Conservation (phyloP, 2,329 filamentous ascomycete species). For the Canariomyces notabilis region DNA sequence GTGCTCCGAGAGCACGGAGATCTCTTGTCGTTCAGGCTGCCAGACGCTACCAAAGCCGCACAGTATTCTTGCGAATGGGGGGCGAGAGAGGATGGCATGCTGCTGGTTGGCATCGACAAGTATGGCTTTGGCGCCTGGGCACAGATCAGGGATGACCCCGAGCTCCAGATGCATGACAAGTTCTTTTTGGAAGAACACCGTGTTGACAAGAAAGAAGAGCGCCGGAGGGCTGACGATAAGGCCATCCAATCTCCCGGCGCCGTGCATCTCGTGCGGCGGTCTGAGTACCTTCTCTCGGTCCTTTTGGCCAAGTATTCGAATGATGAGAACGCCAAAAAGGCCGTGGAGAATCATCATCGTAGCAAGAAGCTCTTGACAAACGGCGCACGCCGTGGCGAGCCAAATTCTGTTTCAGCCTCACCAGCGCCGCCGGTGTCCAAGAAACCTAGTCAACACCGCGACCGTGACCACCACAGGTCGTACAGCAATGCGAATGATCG, state of each 20-base stretch:
- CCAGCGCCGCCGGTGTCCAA: slow-evolving; percentile 56
- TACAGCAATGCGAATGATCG: slow-evolving; percentile 49
- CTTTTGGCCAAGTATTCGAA: slow-evolving; percentile 78
- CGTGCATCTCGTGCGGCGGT: slow-evolving; percentile 89
- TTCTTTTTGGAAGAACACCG: slow-evolving; percentile 96
- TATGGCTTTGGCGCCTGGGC: slow-evolving; percentile 96
- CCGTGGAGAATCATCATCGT: slow-evolving; percentile 87
- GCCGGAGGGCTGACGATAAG: slow-evolving; percentile 71
- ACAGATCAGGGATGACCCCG: slow-evolving; percentile 85
- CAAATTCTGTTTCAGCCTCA: slow-evolving; percentile 62
- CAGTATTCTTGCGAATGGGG: slow-evolving; percentile 92
- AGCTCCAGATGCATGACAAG: slow-evolving; percentile 81
- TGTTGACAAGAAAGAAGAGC: slow-evolving; percentile 95
- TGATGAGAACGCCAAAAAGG: slow-evolving; percentile 69
- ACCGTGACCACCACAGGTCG: slow-evolving; percentile 47
- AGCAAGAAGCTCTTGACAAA: slow-evolving; percentile 78
- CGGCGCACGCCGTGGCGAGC: slow-evolving; percentile 55
- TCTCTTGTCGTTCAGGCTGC: slow-evolving; percentile 74
- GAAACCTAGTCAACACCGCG: slow-evolving; percentile 42
- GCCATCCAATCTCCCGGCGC: slow-evolving; percentile 91
- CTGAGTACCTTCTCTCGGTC: slow-evolving; percentile 93
- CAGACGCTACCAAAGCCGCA: slow-evolving; percentile 86
- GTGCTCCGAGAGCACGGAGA: slow-evolving; percentile 64
- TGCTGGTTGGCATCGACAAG: slow-evolving; percentile 84
- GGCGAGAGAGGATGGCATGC: slow-evolving; percentile 91